phyloP scores from a whole-genome alignment of 176 grass and related monocot species.

The Cenchrus purpureus region DNA sequence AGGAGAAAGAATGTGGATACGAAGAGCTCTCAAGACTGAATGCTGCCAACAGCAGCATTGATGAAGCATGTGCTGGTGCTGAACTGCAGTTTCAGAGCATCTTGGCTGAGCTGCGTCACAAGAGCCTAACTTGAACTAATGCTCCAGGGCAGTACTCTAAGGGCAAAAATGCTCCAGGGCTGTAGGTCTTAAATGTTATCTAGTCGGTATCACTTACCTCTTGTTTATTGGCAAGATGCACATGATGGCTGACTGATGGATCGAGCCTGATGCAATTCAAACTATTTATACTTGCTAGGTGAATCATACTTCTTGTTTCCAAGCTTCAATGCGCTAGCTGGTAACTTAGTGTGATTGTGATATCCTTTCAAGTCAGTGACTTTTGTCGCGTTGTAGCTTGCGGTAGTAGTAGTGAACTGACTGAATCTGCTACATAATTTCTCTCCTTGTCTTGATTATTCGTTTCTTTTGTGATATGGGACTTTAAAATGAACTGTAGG shows the following conservation, averaged over 20 bases:
- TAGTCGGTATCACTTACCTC: background rate
- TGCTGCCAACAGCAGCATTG: background rate
- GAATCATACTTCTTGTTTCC: no score
- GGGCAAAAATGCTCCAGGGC: background rate
- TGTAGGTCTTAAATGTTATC: background rate
- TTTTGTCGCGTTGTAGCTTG: no score
- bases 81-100: conserved; percentile 32
- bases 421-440: no score
- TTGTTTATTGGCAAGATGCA: background rate
- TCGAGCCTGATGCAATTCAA: background rate
- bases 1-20: conserved; percentile 13
- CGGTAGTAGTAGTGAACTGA: no score
- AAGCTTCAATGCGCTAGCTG: no score
- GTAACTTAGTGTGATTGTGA: no score
- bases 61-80: conserved; percentile 23
- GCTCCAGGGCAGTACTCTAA: no score
- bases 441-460: no score
- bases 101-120: conserved; percentile 35
- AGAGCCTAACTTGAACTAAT: background rate
- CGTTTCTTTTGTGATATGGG: no score
- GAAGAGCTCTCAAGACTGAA: conserved; percentile 36
- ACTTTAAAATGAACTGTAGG: no score
- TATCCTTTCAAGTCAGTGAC: no score
- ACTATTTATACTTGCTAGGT: background rate
- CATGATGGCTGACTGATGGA: background rate